Percentiles rank a stretch among this genome's conserved stretches.
Conservation (phyloP, 495 filamentous ascomycete species). For the Aspergillus incahuasiensis region DNA sequence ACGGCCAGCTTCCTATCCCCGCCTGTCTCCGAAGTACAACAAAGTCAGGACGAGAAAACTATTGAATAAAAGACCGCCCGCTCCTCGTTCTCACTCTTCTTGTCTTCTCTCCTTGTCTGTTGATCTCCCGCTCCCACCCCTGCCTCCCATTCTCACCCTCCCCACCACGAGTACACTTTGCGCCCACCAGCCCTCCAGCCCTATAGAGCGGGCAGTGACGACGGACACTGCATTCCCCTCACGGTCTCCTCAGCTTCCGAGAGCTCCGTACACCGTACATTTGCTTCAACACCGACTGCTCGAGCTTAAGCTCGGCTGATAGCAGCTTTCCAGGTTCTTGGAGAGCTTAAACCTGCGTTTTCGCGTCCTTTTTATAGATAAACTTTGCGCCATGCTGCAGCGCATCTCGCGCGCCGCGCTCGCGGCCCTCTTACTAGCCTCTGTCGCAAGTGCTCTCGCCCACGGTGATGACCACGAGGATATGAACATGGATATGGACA, state of each 20-base stretch:
- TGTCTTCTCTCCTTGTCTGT: slow-evolving; percentile 6
- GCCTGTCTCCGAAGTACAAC: slow-evolving; percentile 25
- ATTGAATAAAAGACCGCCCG: slow-evolving; percentile 16
- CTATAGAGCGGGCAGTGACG: slow-evolving; percentile 1
- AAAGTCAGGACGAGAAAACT: slow-evolving; percentile 3
- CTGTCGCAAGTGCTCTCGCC: slow-evolving; percentile 31
- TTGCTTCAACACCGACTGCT: not conserved
- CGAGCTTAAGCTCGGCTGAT: not conserved
- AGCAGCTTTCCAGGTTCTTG: not conserved
- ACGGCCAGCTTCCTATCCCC: slow-evolving; percentile 37
- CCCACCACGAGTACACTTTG: not conserved
- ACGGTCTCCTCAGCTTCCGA: slow-evolving; percentile 2
- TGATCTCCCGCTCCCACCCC: not conserved
- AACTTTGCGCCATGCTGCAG: slow-evolving; percentile 23
- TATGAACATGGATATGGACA: slow-evolving; percentile 31
- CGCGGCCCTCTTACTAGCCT: slow-evolving; percentile 28
- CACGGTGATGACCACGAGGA: slow-evolving; percentile 34
- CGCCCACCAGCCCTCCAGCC: not conserved
- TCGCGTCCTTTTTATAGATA: not conserved
- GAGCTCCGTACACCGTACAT: not conserved
- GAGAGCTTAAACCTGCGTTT: not conserved
- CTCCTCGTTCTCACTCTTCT: slow-evolving; percentile 11
- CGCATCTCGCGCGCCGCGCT: slow-evolving; percentile 26
- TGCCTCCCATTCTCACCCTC: slow-evolving; percentile 4
- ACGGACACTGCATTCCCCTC: slow-evolving; percentile 3